Evolutionary conservation across 164 flowering plant species (phyloP), one percentile per base, ranked within the genome.

Genomic region (Dillenia suffruticosa): DNA sequence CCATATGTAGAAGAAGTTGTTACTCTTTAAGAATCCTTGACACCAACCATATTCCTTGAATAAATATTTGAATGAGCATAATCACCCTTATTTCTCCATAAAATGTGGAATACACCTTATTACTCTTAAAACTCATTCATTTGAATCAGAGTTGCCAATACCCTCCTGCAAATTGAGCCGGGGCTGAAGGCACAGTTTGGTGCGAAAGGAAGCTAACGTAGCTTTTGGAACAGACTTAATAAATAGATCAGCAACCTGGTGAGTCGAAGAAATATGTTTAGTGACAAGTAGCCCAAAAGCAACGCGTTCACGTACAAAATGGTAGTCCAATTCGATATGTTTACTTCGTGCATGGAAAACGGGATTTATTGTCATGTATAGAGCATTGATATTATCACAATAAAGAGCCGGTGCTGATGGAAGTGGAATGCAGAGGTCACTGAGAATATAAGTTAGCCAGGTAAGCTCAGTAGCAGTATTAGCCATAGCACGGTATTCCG

Each of bases 241-340:
- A 40, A 62, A 53, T 0, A 62, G 52, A n/a, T 62, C 65, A 10
- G 57, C 65, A 15, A 14, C 13, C 32, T 62, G 65, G 9, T 2
- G 1, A 40, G 19, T 1, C 4, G 49, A 51, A 9, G 63, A 43
- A 6, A 52, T 40, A 45, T 14, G 45, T 8, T 9, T 48, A 4
- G 54, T 54, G 5, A 46, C 22, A n/a, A 62, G 13, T 1, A 10
- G 15, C 6, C 57, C 56, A 5, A 1, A 8, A 13, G 63, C 55
- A 3, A 61, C 55, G 12, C 49, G 48, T 12, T 60, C 63, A 47
- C 63, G 53, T n/a, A 60, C 63, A 47, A 47, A 49, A 24, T 60
- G 44, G 22, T 13, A 12, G 11, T 60, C 9, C 22, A 19, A 19
- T 19, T 19, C 22, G 22, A 19, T 19, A 19, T 19, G 22, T 19